Base-by-base conservation (phyloP, 1,139 yeast genomes). In the Diutina siamensis region DNA sequence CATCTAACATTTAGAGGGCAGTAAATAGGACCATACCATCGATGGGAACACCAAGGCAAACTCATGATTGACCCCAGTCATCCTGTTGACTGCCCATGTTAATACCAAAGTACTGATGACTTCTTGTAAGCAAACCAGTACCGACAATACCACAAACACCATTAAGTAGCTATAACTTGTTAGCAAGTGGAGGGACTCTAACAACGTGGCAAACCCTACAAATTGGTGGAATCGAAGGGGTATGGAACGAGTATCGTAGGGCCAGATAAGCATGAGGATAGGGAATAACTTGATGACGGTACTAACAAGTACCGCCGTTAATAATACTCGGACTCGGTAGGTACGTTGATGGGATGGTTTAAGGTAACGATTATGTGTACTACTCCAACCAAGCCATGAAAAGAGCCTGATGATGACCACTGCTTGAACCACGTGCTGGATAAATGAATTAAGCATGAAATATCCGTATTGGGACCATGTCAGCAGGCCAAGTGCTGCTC, bases 261-360 rank as follows among this genome's bases (percentile, higher is more conserved):
- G 92, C 99, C 99, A 92, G 34, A 94, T 89, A 35, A 92, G 69
- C 89, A 89, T 89, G 33, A 92, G 67, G n/a, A 94, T 83, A 0
- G 98, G 98, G 51, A 89, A 82, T 21, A 92, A 68, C 56, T 83
- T 85, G 36, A 92, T 80, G 1, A 87, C 78, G 41, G 86, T 79
- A 0, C 97, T 80, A 2, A 87, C 73, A 42, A 88, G 59, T 1
- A 87, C 71, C 0, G 95, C 83, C 3, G 81, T 72, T 1, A 88
- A 70, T 21, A 92, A 60, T 2, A 75, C 74, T 7, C 63, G 57
- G 2, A 55, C 51, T 27, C 54, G 52, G 52, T 66, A 70, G 1
- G 60, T 58, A 25, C 48, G 46, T 45, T 59, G 65, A 41, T 46
- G 52, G 0, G 48, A 33, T 2, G 45, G 33, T 0, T 48, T 49